A percentile compares a stretch with the other conserved stretches of the same genome.
phyloP scores from a whole-genome alignment of 1,284 basidiomycete genomes.

The Inonotus obliquus region DNA sequence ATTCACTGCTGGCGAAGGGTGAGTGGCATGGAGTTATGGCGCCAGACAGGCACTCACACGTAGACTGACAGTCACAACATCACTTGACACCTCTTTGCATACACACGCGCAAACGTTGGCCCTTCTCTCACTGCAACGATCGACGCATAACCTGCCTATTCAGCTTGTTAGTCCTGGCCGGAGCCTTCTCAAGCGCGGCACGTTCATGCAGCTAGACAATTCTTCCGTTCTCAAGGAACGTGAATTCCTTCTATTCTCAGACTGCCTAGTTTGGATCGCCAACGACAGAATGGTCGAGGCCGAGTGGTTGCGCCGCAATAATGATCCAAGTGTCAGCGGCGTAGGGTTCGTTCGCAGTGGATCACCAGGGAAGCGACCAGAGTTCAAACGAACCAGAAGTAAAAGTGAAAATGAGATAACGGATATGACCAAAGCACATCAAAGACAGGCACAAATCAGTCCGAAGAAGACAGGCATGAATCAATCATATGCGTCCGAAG shows the following conservation, averaged over 20 bases:
- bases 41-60: neutral
- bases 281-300: conserved; percentile 28
- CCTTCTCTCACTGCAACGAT: conserved; percentile 71
- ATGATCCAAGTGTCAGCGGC: conserved; percentile 7
- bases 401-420: conserved; percentile 58
- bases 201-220: conserved; percentile 52
- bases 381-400: conserved; percentile 45
- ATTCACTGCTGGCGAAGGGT: conserved; percentile 74
- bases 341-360: conserved; percentile 15
- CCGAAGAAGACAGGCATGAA: conserved; percentile 34
- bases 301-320: conserved; percentile 21
- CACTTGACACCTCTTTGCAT: conserved; percentile 74
- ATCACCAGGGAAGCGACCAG: conserved; percentile 25
- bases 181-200: conserved; percentile 64
- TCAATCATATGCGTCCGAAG: conserved; percentile 41
- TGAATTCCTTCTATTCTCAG: conserved; percentile 78
- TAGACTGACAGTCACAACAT: conserved; percentile 55
- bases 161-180: conserved; percentile 76
- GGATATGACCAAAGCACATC: conserved; percentile 22
- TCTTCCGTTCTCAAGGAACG: conserved; percentile 49
- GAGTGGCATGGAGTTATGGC: conserved; percentile 9
- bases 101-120: conserved; percentile 70
- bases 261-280: conserved; percentile 75
- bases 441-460: conserved; percentile 19
- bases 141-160: conserved; percentile 70